A percentile compares a stretch with the other conserved stretches of the same genome.
These are phyloP conservation scores for Suillus decipiens DNA, from an alignment of 768 basidiomycete genomes.

Conservation along the genomic window DNA sequence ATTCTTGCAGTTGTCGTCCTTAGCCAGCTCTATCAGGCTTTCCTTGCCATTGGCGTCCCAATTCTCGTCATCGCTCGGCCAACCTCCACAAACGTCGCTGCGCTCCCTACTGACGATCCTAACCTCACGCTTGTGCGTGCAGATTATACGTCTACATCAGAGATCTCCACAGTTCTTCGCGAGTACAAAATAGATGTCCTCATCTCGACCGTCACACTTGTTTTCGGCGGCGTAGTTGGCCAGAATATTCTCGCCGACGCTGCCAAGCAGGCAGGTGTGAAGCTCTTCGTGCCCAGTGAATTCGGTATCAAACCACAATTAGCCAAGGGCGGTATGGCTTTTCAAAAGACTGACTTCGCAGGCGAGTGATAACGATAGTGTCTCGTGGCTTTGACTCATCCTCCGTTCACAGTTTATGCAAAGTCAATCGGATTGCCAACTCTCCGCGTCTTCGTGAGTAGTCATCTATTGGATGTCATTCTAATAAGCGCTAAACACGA, in stretches of 20 bases:
- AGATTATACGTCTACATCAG: conserved; percentile 9
- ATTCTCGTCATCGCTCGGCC: conserved; percentile 13
- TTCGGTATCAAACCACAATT: conserved; percentile 24
- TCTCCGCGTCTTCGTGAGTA: conserved; percentile 25
- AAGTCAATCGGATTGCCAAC: conserved; percentile 19
- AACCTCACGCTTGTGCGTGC: conserved; percentile 9
- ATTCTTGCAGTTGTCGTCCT: not conserved
- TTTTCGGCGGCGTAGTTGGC: conserved; percentile 17
- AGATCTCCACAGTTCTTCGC: conserved; percentile 18
- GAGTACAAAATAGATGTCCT: conserved; percentile 26
- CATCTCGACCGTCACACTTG: conserved; percentile 26
- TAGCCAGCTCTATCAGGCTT: conserved; percentile 4
- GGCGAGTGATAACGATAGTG: conserved; percentile 6
- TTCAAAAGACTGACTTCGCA: conserved; percentile 21
- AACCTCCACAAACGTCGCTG: conserved; percentile 12
- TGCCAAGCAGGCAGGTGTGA: conserved; percentile 29
- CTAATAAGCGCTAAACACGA: not conserved
- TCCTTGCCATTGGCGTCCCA: conserved; percentile 12
- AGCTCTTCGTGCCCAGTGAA: conserved; percentile 34
- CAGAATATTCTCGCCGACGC: conserved; percentile 30
- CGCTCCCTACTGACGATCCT: conserved; percentile 14
- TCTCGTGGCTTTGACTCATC: not conserved
- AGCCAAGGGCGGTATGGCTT: conserved; percentile 14
- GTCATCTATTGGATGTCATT: not conserved
- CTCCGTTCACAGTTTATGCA: conserved; percentile 13